Evolutionary conservation across 2,329 filamentous ascomycete species (phyloP), one percentile per base, ranked within the genome.

Genomic region (Cercospora beticola): DNA sequence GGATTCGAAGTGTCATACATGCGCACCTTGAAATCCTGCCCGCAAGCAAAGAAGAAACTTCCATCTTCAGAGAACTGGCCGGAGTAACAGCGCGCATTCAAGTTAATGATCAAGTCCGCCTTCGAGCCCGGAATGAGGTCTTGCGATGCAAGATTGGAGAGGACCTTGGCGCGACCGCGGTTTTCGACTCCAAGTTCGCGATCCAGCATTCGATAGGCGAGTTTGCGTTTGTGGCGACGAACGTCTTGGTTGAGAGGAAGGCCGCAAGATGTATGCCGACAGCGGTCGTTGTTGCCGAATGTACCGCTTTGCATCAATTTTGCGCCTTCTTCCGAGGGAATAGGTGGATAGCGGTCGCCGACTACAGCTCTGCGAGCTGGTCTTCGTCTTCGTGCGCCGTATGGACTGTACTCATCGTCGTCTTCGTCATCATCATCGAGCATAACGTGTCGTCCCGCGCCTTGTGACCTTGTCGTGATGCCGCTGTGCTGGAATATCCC

Each of bases 1-100:
- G 94, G 93, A 74, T 97, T 97, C 1, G 92, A 94, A 0, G 95
- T 98, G 79, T 98, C 94, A 80, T 98, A 99, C 92, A 99, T 94
- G 64, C 94, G 90, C 9, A 99, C 93, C 74, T 89, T 91, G 82
- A 97, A 97, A 80, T 98, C 94, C 79, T 97, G 93, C 9, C 91
- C 91, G 76, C 92, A 95, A 5, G 91, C 90, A 78, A 94, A 98
- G 83, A 97, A 98, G 83, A 98, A 98, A 79, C 97, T 97, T 28
- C 95, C 95, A 75, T 99, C 95, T 72, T 96, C 92, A 0, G 93
- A 97, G 78, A 98, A 99, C 78, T 98, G 94, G 1, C 95, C 95
- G 3, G 93, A 97, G 77, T 98, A 98, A 64, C 95, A 94, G 49
- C 92, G 89, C 5, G 90, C 86, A 65, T 94, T 88, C 77, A 94